These are phyloP conservation scores for Thalassiosira mediterranea DNA, from an alignment of 352 stramenopile genomes.

Conservation along the genomic window DNA sequence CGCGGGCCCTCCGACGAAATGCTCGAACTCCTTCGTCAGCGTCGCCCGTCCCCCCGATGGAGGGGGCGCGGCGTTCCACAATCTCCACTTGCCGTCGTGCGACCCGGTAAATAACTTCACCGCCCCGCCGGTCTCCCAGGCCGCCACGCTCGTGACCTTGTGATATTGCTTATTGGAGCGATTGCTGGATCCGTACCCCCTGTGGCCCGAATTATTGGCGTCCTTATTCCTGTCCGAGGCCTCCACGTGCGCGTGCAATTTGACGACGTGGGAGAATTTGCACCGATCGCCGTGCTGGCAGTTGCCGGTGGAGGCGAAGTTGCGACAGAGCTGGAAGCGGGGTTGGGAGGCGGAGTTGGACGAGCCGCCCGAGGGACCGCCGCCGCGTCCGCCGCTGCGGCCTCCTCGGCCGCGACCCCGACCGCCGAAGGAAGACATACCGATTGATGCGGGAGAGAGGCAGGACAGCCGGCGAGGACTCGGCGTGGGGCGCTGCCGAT, in stretches of 20 bases:
- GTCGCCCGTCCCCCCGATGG: constrained; percentile 12
- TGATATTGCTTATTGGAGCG: constrained; percentile 42
- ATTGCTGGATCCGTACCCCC: constrained; percentile 9
- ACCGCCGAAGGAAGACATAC: constrained; percentile 19
- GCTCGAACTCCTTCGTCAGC: constrained; percentile 78
- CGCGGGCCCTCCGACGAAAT: constrained; percentile 66
- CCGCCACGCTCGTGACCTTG: constrained; percentile 65
- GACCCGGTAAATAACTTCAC: constrained; percentile 82
- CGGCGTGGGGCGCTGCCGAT: too few species aligned
- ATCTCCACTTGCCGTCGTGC: constrained; percentile 80
- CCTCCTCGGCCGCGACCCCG: constrained; percentile 27
- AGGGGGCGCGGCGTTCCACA: constrained; percentile 60
- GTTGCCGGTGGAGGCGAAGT: constrained; percentile 62
- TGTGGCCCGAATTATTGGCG: constrained; percentile 12
- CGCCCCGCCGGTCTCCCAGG: constrained; percentile 69
- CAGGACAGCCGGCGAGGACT: too few species aligned
- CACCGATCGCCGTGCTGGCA: constrained; percentile 61
- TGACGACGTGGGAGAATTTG: constrained; percentile 68
- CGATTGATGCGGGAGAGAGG: too few species aligned
- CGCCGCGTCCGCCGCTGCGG: constrained; percentile 16
- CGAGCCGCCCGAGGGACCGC: constrained; percentile 13
- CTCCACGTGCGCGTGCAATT: constrained; percentile 59
- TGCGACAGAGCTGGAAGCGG: constrained; percentile 56
- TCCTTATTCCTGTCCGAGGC: constrained; percentile 55
- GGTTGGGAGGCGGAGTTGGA: constrained; percentile 27